Percentiles rank a stretch among this genome's conserved stretches.
These are phyloP conservation scores for Daldinia grandis DNA, from an alignment of 495 filamentous ascomycete genomes.

Conservation along the genomic window DNA sequence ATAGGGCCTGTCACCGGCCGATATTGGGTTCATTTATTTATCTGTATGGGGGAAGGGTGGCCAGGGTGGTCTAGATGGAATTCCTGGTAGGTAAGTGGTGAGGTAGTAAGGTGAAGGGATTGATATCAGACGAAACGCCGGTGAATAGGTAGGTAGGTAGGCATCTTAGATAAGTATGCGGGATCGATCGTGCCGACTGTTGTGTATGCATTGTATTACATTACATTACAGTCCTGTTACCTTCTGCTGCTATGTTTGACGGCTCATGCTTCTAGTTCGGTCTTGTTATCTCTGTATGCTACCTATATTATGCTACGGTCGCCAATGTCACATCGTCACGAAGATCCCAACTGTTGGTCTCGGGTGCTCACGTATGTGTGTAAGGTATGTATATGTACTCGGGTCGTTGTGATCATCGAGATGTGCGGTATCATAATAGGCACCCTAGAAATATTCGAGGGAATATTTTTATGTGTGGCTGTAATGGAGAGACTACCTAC, in stretches of 20 bases:
- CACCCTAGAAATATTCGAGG: background rate
- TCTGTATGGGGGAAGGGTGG: background rate
- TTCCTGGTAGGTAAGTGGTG: background rate
- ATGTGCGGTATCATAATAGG: background rate
- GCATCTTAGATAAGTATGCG: background rate
- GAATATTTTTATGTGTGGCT: background rate
- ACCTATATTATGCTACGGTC: background rate
- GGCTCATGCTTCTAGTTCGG: background rate
- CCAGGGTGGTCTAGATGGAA: background rate
- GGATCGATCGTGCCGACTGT: background rate
- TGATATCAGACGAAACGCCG: background rate
- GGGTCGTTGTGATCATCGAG: background rate
- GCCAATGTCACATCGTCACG: background rate
- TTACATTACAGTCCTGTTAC: background rate
- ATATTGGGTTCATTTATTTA: background rate
- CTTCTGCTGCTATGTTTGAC: background rate
- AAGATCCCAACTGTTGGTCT: slow-evolving; percentile 8
- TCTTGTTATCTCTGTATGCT: background rate
- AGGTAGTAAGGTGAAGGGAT: background rate
- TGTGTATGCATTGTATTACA: background rate
- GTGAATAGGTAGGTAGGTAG: background rate
- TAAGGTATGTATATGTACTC: too few relatives aligned
- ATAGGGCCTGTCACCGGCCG: background rate
- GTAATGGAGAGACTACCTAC: background rate
- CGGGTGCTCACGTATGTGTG: slow-evolving; percentile 2